A percentile compares a stretch with the other conserved stretches of the same genome.
Evolutionary conservation across 345 rosid species (phyloP).

Genomic region (Trapa incisa): DNA sequence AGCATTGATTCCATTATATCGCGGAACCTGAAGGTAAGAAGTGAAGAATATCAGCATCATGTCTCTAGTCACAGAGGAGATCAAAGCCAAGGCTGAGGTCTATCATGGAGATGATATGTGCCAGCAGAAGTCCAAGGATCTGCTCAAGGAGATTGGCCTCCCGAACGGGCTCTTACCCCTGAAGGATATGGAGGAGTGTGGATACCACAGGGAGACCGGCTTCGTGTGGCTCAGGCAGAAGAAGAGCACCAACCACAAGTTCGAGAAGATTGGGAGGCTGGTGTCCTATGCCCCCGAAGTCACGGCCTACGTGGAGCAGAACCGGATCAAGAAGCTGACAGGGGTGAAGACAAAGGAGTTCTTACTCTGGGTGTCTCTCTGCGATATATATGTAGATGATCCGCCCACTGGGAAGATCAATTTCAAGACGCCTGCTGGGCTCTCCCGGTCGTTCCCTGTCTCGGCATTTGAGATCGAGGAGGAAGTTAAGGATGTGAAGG

Average conservation of each 20-base stretch:
- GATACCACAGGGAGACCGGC: constrained; percentile 33
- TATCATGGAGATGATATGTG: constrained; percentile 4
- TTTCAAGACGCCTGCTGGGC: constrained; percentile 48
- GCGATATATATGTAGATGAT: constrained; percentile 26
- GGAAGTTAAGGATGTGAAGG: constrained; percentile 5
- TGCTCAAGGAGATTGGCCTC: constrained; percentile 39
- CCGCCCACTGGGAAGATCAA: constrained; percentile 37
- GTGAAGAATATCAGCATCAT: background rate
- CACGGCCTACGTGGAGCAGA: constrained; percentile 26
- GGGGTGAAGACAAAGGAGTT: constrained; percentile 52
- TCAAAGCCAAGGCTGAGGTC: constrained; percentile 5
- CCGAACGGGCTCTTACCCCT: constrained; percentile 48
- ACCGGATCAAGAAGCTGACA: constrained; percentile 36
- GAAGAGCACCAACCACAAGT: constrained; percentile 37
- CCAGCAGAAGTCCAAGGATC: constrained; percentile 6
- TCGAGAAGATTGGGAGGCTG: constrained; percentile 37
- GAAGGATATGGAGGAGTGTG: constrained; percentile 37
- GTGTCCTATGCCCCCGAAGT: constrained; percentile 33
- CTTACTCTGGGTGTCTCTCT: constrained; percentile 40
- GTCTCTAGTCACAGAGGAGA: constrained; percentile 3
- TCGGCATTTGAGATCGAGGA: constrained; percentile 45
- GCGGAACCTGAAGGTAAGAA: background rate
- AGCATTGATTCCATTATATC: background rate
- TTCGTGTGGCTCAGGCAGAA: constrained; percentile 50
- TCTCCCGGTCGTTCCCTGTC: constrained; percentile 43